Conservation (phyloP, 768 basidiomycete species). For the Amanita subjunquillea region DNA sequence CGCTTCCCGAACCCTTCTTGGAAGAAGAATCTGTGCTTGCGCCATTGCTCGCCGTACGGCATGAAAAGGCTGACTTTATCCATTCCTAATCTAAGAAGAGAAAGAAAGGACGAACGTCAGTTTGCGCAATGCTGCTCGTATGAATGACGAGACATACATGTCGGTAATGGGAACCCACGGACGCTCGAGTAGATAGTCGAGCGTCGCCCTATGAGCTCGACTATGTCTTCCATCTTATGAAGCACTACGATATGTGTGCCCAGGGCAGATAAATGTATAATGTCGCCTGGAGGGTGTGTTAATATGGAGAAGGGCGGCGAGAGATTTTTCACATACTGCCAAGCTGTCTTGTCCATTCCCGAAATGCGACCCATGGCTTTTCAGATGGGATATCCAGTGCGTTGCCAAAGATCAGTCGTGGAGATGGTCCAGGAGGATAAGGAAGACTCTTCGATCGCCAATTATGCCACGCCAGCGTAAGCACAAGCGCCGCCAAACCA, state of each 20-base stretch:
- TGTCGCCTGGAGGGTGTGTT: background rate
- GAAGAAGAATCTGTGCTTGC: background rate
- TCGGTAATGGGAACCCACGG: background rate
- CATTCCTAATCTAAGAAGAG: background rate
- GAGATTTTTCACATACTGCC: background rate
- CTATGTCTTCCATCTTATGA: conserved; percentile 1
- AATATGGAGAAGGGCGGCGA: too few species aligned
- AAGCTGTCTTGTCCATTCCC: background rate
- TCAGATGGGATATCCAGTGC: conserved; percentile 1
- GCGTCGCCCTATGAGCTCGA: background rate
- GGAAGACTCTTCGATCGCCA: background rate
- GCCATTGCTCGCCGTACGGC: background rate
- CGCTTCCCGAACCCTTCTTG: conserved; percentile 1
- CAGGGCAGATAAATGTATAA: background rate
- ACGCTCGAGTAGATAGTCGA: background rate
- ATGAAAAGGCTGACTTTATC: background rate
- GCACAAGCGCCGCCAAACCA: too few species aligned
- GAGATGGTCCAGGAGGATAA: conserved; percentile 3
- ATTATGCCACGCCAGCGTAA: too few species aligned
- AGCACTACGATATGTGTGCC: background rate
- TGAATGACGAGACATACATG: background rate
- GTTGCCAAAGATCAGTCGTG: background rate
- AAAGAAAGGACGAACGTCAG: too few species aligned
- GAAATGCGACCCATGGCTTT: conserved; percentile 1
- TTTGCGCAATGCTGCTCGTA: too few species aligned